Base-by-base conservation (phyloP, 805 yeast species). In the Huiozyma naganishii region DNA sequence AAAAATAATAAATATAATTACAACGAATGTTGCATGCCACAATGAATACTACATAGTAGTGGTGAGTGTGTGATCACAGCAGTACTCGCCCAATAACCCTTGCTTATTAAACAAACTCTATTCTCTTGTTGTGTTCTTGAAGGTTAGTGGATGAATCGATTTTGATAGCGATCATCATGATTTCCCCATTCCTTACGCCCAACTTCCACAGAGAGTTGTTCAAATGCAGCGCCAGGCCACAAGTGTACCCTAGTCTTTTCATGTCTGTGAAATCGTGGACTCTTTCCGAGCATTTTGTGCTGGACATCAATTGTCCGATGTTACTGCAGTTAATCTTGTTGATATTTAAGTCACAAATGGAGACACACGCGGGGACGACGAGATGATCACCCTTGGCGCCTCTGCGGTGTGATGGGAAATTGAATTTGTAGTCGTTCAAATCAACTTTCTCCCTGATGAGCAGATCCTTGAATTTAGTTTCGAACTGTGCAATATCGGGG, bases 201-300 rank as follows among this genome's bases (percentile, higher is more conserved):
- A 52, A 35, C 41, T 55, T 50, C 61, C 61, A 57, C 34, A 51
- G 42, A 11, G 58, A 48, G 33, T 49, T 54, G 17, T 42, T 40
- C 37, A 57, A 36, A n/a, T 51, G 46, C 12, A 57, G 42, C 38
- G 43, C 48, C 12, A 49, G 48, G 6, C 57, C 59, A 5, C 47
- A 50, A 1, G 45, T 42, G 7, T 37, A 37, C 10, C 34, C 41
- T 5, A 39, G 41, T n/a, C 36, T 29, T n/a, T 45, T 36, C 23
- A 37, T 17, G 13, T 43, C 37, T 12, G 41, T 32, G 28, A 45
- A 44, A 40, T 52, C 50, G 8, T 41, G 43, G 32, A 52, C 46
- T 8, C 41, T 45, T 23, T 46, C 53, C 8, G 40, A 45, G 17
- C 40, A 45, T 34, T 47, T 46, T 4, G 47, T 29, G 12, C 48